Evolutionary conservation across 306 rosid species (phyloP).

Genomic region (Trichosanthes cucumerina): DNA sequence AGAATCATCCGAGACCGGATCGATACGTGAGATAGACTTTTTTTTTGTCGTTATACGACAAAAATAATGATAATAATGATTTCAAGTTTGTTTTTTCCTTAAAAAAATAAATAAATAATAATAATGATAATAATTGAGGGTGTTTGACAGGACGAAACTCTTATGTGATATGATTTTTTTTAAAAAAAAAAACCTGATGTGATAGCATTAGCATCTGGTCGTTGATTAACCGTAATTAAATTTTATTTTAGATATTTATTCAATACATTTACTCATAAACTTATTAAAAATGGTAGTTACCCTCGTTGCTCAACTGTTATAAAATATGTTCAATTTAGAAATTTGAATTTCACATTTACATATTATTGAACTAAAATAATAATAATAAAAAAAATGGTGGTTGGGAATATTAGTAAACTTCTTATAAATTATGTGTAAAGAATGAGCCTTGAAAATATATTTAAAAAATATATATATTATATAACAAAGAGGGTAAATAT

Average conservation of each 20-base stretch:
- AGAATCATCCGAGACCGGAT: not conserved
- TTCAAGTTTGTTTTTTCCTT: not conserved
- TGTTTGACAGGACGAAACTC: not conserved
- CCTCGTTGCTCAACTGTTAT: no score
- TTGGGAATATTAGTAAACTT: no score
- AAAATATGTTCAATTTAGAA: no score
- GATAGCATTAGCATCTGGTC: not conserved
- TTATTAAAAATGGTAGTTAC: no score
- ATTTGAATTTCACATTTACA: no score
- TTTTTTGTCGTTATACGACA: not conserved
- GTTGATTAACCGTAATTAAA: not conserved
- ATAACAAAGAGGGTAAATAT: no score
- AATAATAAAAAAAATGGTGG: no score
- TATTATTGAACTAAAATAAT: no score
- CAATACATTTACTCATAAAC: not conserved
- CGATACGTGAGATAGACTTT: not conserved
- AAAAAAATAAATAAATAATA: no score
- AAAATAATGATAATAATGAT: not conserved
- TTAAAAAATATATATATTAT: no score
- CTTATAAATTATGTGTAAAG: no score
- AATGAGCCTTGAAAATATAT: no score
- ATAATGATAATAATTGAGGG: not conserved
- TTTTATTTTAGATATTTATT: not conserved
- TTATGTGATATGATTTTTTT: not conserved
- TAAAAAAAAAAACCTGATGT: not conserved